Base-by-base conservation (phyloP, 2,329 filamentous ascomycete genomes). In the Apiospora pterosperma region DNA sequence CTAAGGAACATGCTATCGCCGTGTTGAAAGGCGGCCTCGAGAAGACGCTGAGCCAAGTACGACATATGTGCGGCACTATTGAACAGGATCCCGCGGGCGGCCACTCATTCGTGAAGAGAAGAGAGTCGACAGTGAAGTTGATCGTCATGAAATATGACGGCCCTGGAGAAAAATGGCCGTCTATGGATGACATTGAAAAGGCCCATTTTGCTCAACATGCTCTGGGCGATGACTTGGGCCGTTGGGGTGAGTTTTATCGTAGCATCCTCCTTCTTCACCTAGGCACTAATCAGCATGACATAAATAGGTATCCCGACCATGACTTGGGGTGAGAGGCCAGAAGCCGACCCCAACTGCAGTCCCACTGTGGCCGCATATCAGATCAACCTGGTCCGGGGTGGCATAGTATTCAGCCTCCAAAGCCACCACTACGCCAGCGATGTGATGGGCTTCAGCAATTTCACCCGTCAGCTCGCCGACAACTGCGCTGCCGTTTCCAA, bases 351-450 rank as follows among this genome's bases (percentile, higher is more conserved):
- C 0, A 72, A 76, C 19, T 70, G 63, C 5, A 76, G 67, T 8
- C 79, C 80, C 1, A 64, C 73, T 0, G 68, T 74, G 0, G 71
- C 79, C 0, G 78, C 74, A 0, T 82, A 78, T 69, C 76, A 81
- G 62, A 76, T 76, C 0, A 82, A 77, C 67, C 78, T 82, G 44
- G 70, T 82, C 31, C 74, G 69, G 0, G 79, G 79, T 3, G 80
- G 80, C 0, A 65, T 82, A 1, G 73, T 82, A 10, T 75, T 82
- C 62, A 76, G 75, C 38, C 79, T 78, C 61, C 78, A 81, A 44
- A 69, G 73, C 61, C 80, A 82, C 55, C 80, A 82, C 64, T 82
- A 78, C 59, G 67, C 75, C 48, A 79, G 78, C 64, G 79, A 82
- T 66, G 69, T 80, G 0, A 80, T 79, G 75, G 79, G 77, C 4